These are phyloP conservation scores for Scenedesmus sp. DNA, from an alignment of 163 green algal genomes.

Conservation along the genomic window DNA sequence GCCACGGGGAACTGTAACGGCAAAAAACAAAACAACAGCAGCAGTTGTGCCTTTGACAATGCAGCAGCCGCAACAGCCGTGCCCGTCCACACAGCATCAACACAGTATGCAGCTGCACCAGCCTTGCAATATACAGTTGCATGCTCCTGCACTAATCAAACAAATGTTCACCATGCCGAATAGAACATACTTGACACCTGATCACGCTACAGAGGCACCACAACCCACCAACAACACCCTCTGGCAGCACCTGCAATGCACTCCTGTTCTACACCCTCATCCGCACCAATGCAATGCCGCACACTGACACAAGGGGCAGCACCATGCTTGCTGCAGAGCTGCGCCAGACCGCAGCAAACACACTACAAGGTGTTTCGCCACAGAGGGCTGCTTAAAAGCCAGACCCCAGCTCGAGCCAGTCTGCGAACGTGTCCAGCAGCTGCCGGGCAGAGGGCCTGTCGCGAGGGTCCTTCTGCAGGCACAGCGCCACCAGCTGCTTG, in stretches of 20 bases:
- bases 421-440: slow-evolving; percentile 33
- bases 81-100: background rate
- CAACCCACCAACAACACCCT: background rate
- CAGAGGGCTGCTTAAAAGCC: background rate
- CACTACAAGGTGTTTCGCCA: background rate
- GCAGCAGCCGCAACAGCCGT: background rate
- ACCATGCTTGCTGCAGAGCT: too few species aligned
- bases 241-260: slow-evolving; percentile 9
- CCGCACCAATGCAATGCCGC: background rate
- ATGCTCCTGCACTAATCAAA: background rate
- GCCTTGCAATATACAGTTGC: too few species aligned
- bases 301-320: too few species aligned
- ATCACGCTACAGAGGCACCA: background rate
- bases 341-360: background rate
- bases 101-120: background rate
- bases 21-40: background rate
- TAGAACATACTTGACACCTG: background rate
- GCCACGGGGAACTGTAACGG: too few species aligned
- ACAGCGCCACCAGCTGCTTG: slow-evolving; percentile 67
- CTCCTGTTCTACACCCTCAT: background rate
- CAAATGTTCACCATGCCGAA: background rate
- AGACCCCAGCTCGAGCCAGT: slow-evolving; percentile 22
- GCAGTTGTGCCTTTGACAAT: background rate
- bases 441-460: slow-evolving; percentile 16
- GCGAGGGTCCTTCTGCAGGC: slow-evolving; percentile 76